These are phyloP conservation scores for Cornus controversa DNA, from an alignment of 148 eudicot species.

Conservation along the genomic window DNA sequence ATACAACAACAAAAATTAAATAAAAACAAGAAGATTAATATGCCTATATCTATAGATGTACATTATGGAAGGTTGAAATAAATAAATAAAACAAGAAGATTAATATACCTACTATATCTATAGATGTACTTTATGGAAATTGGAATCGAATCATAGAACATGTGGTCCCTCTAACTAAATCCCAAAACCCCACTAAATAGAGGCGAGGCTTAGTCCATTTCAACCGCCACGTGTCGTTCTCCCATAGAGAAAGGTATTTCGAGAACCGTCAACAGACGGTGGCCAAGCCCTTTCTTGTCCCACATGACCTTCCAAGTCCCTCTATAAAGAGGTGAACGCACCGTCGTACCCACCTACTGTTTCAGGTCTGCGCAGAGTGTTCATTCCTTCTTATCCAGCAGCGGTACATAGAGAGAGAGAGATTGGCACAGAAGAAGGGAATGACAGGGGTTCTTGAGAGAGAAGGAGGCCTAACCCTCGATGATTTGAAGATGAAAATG, in stretches of 20 bases:
- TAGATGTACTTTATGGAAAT: no score
- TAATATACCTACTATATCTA: no score
- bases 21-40: no score
- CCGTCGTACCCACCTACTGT: background rate
- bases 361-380: background rate
- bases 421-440: slow-evolving; percentile 1
- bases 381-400: background rate
- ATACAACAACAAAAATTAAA: no score
- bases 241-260: background rate
- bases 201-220: background rate
- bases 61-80: no score
- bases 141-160: no score
- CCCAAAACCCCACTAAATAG: no score
- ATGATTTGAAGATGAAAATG: slow-evolving; percentile 45
- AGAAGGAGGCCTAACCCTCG: slow-evolving; percentile 29
- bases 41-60: no score
- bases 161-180: no score
- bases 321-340: background rate
- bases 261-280: background rate
- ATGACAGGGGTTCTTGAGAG: slow-evolving; percentile 23
- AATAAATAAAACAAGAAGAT: no score
- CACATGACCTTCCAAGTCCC: no score
- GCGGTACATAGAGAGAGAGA: background rate
- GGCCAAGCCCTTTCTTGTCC: background rate
- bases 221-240: background rate